Base-by-base conservation (phyloP, 441 rosid genomes). In the Pelargonium cotyledonis region DNA sequence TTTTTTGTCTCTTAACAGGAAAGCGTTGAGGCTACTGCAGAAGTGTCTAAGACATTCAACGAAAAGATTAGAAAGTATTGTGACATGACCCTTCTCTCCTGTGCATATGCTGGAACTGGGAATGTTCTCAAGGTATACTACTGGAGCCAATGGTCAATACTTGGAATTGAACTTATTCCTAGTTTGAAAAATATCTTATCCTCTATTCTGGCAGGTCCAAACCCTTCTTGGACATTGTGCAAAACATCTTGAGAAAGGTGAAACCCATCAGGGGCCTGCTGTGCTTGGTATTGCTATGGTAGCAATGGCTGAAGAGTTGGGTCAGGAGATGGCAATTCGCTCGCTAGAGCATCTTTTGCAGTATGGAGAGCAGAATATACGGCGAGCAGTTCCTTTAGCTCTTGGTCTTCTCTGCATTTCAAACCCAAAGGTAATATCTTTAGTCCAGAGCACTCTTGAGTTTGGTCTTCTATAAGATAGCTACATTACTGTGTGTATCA, bases 261-360 rank as follows among this genome's bases (percentile, higher is more conserved):
- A 88, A 72, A 84, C 82, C 65, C 89, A 90, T 81, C 98, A 95
- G 79, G 99, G 96, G 49, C 90, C 96, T 60, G 99, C 97, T 69
- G 93, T 95, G 41, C 92, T 95, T 75, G 99, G 98, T 75, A 85
- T 95, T 75, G 97, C 98, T n/a, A 85, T 95, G 97, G 92, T 95
- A 16, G 96, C 98, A 65, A 95, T 95, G 97, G 95, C 96, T 65
- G 97, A 95, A 83, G 99, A 95, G 76, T 75, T 92, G 82, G 96
- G 98, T 73, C 81, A 87, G 78, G 99, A 95, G 75, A 95, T 95
- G 98, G 95, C 85, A 68, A 89, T 95, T 70, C 93, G 97, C 65
- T 89, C 97, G 16, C 73, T 95, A 68, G 98, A 95, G 82, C 97
- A 89, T 72, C 89, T 95, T 76, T 80, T 95, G 74, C 97, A 92